Evolutionary conservation across 352 stramenopile genomes (phyloP), one percentile per base, ranked within the genome.

Genomic region (Hyaloperonospora brassicae): DNA sequence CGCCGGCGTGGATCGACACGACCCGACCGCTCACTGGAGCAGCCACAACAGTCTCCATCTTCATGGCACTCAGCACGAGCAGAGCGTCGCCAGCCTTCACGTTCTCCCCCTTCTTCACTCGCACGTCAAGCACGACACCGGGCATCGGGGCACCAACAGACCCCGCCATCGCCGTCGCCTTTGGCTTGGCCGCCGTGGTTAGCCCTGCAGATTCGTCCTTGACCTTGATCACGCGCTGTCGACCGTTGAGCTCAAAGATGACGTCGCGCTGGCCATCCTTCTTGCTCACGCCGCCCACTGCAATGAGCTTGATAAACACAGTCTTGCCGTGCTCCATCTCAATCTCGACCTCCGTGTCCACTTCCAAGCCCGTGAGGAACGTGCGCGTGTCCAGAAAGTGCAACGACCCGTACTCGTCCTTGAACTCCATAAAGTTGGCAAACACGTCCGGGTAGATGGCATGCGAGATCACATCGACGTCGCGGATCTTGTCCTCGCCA

Each of bases 1-100:
- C 90, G 31, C 80, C 84, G 1, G 97, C 91, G 53, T 86, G 76
- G 48, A 99, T 84, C 46, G 79, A 62, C 64, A 86, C 93, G 25
- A 99, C 79, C 52, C 86, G 84, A 55, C 96, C 96, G 39, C 73
- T 79, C 47, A 93, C 84, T 1, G 95, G 87, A 23, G 93, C 87
- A 40, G 87, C 70, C 31, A 98, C 91, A 25, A 96, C 86, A 2
- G 95, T 98, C 79, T 98, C 95, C 96, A 99, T 99, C 78, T 99
- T 99, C 94, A 98, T 98, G 51, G 96, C 96, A 30, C 79, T 97
- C 44, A 98, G 72, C 43, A 98, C 86, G 25, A 98, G 73, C 34
- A 99, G 79, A 27, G 91, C 84, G 57, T 96, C 72, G 41, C 95
- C 96, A 17, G 79, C 81, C 65, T 97, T 95, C 14, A 99, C 86